Conservation (phyloP, 805 yeast genomes). For the Wickerhamiella sergipiensis region DNA sequence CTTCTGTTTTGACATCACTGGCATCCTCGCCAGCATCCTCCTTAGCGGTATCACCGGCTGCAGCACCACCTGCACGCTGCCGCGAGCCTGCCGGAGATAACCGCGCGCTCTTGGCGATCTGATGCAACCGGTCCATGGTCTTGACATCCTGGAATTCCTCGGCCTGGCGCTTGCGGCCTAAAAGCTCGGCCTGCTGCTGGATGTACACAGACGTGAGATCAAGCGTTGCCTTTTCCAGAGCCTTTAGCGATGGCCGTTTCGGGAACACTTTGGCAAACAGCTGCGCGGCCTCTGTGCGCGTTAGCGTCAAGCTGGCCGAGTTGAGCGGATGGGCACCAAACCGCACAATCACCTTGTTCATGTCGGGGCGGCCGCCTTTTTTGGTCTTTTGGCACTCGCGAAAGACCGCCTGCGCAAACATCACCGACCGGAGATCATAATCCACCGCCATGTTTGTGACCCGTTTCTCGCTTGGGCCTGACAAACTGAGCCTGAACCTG, state of each 20-base stretch:
- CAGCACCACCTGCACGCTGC: too few relatives aligned
- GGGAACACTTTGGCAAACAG: not conserved
- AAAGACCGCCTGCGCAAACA: not conserved
- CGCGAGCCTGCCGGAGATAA: not conserved
- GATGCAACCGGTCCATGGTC: not conserved
- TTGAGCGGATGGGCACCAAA: not conserved
- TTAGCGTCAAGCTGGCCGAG: not conserved
- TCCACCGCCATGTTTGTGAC: not conserved
- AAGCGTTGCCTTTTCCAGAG: not conserved
- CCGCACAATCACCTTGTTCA: not conserved
- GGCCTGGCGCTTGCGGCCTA: not conserved
- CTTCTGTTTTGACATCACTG: too few relatives aligned
- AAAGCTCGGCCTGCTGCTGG: not conserved
- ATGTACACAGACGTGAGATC: not conserved
- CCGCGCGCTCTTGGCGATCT: not conserved
- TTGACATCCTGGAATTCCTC: not conserved
- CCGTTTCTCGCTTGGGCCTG: too few relatives aligned
- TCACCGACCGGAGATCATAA: not conserved
- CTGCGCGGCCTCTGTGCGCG: not conserved
- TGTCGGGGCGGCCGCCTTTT: conserved; percentile 1
- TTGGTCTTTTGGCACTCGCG: not conserved
- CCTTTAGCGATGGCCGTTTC: not conserved
- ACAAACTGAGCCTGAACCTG: too few relatives aligned
- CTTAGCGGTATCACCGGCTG: too few relatives aligned
- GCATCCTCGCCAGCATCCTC: too few relatives aligned